Conservation (phyloP, 2,329 filamentous ascomycete species). For the Aschersonia sp. region DNA sequence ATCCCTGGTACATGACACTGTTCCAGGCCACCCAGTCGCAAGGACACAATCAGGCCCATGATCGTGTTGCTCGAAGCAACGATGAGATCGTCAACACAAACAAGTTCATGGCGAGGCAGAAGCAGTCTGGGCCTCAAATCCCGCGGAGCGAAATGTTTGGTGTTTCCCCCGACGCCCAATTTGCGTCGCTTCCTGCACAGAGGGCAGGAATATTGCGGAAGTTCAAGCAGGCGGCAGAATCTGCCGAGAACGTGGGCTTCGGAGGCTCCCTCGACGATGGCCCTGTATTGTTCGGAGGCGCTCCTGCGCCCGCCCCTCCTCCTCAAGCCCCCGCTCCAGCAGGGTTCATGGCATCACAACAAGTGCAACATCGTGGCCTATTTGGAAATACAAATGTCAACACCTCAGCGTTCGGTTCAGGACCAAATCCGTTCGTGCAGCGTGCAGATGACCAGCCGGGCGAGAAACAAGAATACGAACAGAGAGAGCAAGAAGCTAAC, state of each 20-base stretch:
- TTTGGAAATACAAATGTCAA: no score
- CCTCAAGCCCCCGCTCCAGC: not conserved
- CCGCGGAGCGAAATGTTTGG: conserved; percentile 4
- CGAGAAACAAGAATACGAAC: not conserved
- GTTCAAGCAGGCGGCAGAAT: not conserved
- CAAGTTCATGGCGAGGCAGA: conserved; percentile 14
- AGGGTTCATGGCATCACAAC: no score
- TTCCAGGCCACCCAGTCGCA: conserved; percentile 9
- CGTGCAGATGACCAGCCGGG: not conserved
- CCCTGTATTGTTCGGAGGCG: no score
- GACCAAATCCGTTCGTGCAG: not conserved
- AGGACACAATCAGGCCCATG: conserved; percentile 7
- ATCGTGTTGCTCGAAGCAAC: conserved; percentile 19
- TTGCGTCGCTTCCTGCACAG: not conserved
- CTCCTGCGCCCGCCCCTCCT: not conserved
- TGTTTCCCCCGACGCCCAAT: not conserved
- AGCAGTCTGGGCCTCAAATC: conserved; percentile 2
- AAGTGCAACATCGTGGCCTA: no score
- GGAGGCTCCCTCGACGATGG: not conserved
- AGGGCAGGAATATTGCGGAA: not conserved
- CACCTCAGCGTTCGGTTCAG: not conserved
- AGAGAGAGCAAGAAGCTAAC: not conserved
- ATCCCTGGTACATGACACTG: conserved; percentile 42
- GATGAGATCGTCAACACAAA: conserved; percentile 21
- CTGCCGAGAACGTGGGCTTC: not conserved